A percentile compares a stretch with the other conserved stretches of the same genome.
Conservation (phyloP, 179 eudicot genomes). For the Silene coronaria region DNA sequence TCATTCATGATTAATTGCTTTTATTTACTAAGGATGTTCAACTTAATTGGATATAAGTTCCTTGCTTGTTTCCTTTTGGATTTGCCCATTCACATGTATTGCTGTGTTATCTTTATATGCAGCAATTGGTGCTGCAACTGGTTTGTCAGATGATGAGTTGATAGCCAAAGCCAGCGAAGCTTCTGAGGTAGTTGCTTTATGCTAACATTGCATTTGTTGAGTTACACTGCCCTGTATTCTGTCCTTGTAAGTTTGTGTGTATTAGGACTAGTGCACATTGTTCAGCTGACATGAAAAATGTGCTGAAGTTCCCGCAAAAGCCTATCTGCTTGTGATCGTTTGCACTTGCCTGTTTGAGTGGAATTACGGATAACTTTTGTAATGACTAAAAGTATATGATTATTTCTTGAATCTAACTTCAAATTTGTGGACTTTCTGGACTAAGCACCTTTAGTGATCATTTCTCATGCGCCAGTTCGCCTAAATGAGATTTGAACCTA, state of each 20-base stretch:
- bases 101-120: constrained; percentile 21
- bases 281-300: not conserved
- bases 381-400: not conserved
- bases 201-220: constrained; percentile 9
- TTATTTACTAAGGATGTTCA: no score
- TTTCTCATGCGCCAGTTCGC: not conserved
- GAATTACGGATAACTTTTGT: no score
- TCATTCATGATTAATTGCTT: no score
- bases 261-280: not conserved
- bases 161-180: constrained; percentile 41
- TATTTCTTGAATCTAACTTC: not conserved
- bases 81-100: not conserved
- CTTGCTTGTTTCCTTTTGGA: no score
- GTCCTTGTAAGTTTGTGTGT: not conserved
- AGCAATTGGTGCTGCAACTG: constrained; percentile 39
- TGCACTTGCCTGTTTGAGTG: no score
- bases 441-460: not conserved
- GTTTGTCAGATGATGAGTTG: constrained; percentile 41
- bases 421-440: not conserved
- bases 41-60: no score
- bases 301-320: no score
- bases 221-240: not conserved
- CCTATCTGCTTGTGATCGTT: no score
- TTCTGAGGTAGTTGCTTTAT: constrained; percentile 51
- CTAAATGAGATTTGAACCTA: not conserved